Percentiles rank a stretch among this genome's conserved stretches.
Conservation (phyloP, 331 rosid species). For the Dryas integrifolia region DNA sequence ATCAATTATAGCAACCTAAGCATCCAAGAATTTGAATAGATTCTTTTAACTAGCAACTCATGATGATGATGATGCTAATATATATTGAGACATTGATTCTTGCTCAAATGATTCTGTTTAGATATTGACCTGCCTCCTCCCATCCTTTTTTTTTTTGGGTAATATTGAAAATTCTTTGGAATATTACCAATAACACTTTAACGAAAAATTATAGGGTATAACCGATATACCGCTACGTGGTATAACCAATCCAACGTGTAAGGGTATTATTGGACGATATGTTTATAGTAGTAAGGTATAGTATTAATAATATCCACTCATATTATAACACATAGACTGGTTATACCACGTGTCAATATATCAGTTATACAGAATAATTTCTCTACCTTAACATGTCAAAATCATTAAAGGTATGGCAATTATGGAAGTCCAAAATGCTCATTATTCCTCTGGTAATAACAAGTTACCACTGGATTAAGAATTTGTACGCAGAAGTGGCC, state of each 20-base stretch:
- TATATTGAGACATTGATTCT: conserved; percentile 11
- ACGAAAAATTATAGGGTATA: too few species aligned
- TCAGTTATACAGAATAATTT: too few species aligned
- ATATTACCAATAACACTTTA: background rate
- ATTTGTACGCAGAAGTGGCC: background rate
- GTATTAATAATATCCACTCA: too few species aligned
- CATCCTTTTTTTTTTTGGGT: background rate
- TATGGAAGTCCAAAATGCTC: background rate
- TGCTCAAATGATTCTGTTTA: conserved; percentile 13
- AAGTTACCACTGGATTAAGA: background rate
- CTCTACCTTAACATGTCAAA: background rate
- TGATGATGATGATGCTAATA: background rate
- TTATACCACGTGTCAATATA: too few species aligned
- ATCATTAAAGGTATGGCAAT: background rate
- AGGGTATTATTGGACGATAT: too few species aligned
- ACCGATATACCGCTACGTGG: too few species aligned
- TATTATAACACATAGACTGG: too few species aligned
- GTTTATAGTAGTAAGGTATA: too few species aligned
- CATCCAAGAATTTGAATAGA: conserved; percentile 12
- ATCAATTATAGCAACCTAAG: background rate
- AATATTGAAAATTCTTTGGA: background rate
- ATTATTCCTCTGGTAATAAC: background rate
- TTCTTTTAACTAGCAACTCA: background rate
- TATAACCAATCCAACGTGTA: too few species aligned
- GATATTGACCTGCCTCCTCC: background rate